Evolutionary conservation across 2,329 filamentous ascomycete genomes (phyloP).

Genomic region (Fusarium secorum): DNA sequence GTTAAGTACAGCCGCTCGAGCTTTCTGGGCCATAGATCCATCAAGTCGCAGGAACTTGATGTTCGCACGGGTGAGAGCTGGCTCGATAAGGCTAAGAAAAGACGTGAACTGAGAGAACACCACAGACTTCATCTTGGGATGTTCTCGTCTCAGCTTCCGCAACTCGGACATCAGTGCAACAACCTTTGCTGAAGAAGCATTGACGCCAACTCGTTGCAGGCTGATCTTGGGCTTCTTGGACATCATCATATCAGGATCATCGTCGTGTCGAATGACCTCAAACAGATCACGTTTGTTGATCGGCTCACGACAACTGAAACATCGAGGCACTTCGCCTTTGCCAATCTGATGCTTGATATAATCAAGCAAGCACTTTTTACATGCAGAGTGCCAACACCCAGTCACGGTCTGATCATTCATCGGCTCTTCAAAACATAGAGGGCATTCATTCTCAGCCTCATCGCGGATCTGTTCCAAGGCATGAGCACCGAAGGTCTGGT

Average conservation of each 20-base stretch:
- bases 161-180: slow-evolving; percentile 80
- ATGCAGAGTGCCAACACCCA: slow-evolving; percentile 96
- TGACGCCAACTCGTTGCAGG: slow-evolving; percentile 66
- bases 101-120: slow-evolving; percentile 98
- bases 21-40: slow-evolving; percentile 86
- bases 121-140: slow-evolving; percentile 82
- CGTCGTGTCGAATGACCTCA: slow-evolving; percentile 85
- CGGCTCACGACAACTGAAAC: slow-evolving; percentile 87
- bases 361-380: slow-evolving; percentile 89
- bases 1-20: slow-evolving; percentile 77
- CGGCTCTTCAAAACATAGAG: slow-evolving; percentile 92
- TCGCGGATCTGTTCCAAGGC: slow-evolving; percentile 91
- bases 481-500: slow-evolving; percentile 76
- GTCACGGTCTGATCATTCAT: slow-evolving; percentile 96
- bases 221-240: slow-evolving; percentile 61
- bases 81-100: slow-evolving; percentile 90
- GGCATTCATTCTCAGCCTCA: slow-evolving; percentile 88
- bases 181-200: slow-evolving; percentile 87
- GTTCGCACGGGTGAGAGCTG: slow-evolving; percentile 74
- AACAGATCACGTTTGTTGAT: slow-evolving; percentile 88
- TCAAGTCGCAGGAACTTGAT: slow-evolving; percentile 89
- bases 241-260: slow-evolving; percentile 56
- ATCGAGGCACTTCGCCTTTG: slow-evolving; percentile 77
- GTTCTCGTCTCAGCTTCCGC: slow-evolving; percentile 69
- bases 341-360: slow-evolving; percentile 89